Evolutionary conservation across 2,329 filamentous ascomycete genomes (phyloP).

Genomic region (Diaporthe humulicola): DNA sequence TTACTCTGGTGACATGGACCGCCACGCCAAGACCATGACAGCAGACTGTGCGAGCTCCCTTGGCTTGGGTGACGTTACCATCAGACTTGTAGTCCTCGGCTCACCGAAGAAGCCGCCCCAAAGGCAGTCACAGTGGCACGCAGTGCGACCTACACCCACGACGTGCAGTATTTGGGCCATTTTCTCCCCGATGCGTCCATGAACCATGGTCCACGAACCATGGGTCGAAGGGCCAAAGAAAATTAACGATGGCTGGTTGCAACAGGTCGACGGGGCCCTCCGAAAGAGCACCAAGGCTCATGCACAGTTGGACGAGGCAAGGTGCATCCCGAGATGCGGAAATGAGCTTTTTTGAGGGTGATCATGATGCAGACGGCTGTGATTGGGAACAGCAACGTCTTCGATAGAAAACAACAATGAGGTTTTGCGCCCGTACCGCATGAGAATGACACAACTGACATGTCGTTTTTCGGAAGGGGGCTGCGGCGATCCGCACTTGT

Average conservation of each 20-base stretch:
- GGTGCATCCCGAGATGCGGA: constrained; percentile 9
- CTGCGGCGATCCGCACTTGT: constrained; percentile 17
- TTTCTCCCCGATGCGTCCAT: background rate
- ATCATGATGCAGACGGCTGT: constrained; percentile 9
- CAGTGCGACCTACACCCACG: background rate
- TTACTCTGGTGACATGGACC: background rate
- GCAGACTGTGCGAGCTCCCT: background rate
- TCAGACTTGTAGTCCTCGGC: background rate
- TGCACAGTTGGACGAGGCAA: background rate
- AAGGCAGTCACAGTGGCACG: background rate
- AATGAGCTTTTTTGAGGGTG: background rate
- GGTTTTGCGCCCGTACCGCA: background rate
- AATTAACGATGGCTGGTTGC: background rate
- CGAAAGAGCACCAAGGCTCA: background rate
- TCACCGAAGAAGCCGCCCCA: background rate
- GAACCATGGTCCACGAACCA: background rate
- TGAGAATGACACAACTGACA: constrained; percentile 12
- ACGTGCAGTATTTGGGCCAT: background rate
- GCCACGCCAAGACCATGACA: constrained; percentile 29
- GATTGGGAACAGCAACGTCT: background rate
- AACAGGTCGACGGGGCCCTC: background rate
- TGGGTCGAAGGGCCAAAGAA: background rate
- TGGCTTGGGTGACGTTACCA: constrained; percentile 2
- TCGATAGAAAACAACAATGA: background rate
- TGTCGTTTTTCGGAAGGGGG: constrained; percentile 31